A percentile compares a stretch with the other conserved stretches of the same genome.
Conservation (phyloP, 2,329 filamentous ascomycete genomes). For the Neophaeococcomyces mojaviensis region DNA sequence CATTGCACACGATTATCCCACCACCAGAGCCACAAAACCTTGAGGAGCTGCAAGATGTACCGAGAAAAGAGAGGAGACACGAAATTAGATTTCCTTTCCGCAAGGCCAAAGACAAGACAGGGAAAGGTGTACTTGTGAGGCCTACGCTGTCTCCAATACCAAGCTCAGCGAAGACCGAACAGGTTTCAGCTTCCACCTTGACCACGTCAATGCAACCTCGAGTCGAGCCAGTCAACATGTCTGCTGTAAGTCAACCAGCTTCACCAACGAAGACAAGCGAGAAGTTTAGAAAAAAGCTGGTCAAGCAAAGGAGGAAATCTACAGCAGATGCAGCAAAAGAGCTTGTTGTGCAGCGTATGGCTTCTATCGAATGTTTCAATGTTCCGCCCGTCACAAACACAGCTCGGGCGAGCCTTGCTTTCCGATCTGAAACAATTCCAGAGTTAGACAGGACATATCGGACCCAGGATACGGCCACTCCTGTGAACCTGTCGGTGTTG, state of each 20-base stretch:
- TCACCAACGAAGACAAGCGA: slow-evolving; percentile 9
- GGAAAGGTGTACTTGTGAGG: background rate
- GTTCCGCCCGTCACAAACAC: slow-evolving; percentile 16
- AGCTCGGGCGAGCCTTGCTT: slow-evolving; percentile 17
- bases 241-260: background rate
- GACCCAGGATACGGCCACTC: slow-evolving; percentile 8
- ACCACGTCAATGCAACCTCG: slow-evolving; percentile 8
- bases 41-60: background rate
- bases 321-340: background rate
- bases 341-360: slow-evolving; percentile 14
- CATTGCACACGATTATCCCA: slow-evolving; percentile 10
- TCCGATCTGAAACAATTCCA: slow-evolving; percentile 18
- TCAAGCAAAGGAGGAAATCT: slow-evolving; percentile 11
- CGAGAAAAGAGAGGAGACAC: background rate
- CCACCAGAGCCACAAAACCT: background rate
- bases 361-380: slow-evolving; percentile 13
- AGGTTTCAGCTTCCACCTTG: background rate
- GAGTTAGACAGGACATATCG: slow-evolving; percentile 21
- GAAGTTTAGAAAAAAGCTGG: slow-evolving; percentile 21
- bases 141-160: background rate
- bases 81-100: background rate
- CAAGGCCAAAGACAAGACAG: background rate
- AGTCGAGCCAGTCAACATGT: background rate
- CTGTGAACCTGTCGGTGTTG: slow-evolving; percentile 11
- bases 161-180: background rate